Evolutionary conservation across 371 early-diverging fungal genomes (phyloP).

Genomic region (Saksenaea vasiformis): DNA sequence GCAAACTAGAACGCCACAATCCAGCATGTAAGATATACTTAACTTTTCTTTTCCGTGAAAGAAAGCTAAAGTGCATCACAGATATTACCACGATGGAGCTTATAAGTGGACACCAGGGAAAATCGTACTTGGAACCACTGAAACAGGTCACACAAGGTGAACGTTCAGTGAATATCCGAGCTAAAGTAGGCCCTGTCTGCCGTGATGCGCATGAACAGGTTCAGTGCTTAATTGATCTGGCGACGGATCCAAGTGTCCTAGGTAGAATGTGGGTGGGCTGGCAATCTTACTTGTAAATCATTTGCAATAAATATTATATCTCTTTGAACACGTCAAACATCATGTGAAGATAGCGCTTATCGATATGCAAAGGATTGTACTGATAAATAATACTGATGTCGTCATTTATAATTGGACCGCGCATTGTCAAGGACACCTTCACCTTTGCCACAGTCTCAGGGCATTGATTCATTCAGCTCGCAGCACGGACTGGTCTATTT

Average conservation of each 20-base stretch:
- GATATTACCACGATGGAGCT: conserved; percentile 32
- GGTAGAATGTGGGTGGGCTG: conserved; percentile 75
- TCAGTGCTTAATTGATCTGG: conserved; percentile 70
- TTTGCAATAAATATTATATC: neutral
- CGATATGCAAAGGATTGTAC: too few species aligned
- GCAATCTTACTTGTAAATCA: conserved; percentile 57
- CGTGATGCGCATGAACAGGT: conserved; percentile 64
- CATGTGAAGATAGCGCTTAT: too few species aligned
- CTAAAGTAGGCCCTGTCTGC: conserved; percentile 47
- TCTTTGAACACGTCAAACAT: too few species aligned
- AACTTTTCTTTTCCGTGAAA: neutral
- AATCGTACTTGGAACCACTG: conserved; percentile 43
- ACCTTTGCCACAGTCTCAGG: too few species aligned
- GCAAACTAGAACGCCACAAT: conserved; percentile 71
- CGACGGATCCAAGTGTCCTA: conserved; percentile 69
- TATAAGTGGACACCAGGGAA: conserved; percentile 54
- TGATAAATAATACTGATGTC: too few species aligned
- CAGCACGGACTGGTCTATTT: too few species aligned
- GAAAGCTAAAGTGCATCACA: conserved; percentile 7
- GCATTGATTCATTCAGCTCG: too few species aligned
- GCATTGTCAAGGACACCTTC: too few species aligned
- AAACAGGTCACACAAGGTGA: conserved; percentile 53
- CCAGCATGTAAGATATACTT: conserved; percentile 49
- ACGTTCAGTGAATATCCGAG: conserved; percentile 36
- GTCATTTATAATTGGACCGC: too few species aligned